phyloP scores from a whole-genome alignment of 2,329 filamentous ascomycete genomes.

The Neopestalotiopsis sp. region DNA sequence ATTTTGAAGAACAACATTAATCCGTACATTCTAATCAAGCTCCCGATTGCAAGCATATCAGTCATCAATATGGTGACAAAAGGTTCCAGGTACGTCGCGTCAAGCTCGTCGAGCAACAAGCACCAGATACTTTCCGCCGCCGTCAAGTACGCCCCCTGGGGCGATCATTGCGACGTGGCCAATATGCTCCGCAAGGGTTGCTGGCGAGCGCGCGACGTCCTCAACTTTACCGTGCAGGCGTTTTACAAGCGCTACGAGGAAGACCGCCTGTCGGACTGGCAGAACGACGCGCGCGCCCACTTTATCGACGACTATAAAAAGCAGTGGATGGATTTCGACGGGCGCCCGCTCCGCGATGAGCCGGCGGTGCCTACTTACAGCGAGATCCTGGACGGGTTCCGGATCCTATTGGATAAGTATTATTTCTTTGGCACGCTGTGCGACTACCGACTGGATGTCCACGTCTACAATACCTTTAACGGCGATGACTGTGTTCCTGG shows the following conservation, averaged over 20 bases:
- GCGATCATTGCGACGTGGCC: not conserved
- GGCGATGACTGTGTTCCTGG: not conserved
- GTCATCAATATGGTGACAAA: not conserved
- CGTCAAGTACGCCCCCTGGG: not conserved
- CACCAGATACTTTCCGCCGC: not conserved
- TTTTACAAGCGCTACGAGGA: slow-evolving; percentile 22
- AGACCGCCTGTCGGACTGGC: slow-evolving; percentile 17
- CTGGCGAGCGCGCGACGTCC: slow-evolving; percentile 4
- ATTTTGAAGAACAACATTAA: too few relatives aligned
- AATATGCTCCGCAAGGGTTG: not conserved
- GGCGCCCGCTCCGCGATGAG: not conserved
- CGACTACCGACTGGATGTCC: not conserved
- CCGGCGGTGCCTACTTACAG: not conserved
- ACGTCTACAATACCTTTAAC: not conserved
- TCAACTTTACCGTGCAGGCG: slow-evolving; percentile 24
- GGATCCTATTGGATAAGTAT: slow-evolving; percentile 24
- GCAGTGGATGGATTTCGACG: not conserved
- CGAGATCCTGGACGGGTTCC: not conserved
- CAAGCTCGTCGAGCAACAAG: not conserved
- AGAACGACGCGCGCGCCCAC: slow-evolving; percentile 11
- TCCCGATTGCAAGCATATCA: not conserved
- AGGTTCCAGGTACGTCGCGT: not conserved
- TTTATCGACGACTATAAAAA: not conserved
- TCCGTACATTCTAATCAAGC: not conserved
- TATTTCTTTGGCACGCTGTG: slow-evolving; percentile 27